Conservation (phyloP, 306 rosid genomes). For the Castanospermum australe region DNA sequence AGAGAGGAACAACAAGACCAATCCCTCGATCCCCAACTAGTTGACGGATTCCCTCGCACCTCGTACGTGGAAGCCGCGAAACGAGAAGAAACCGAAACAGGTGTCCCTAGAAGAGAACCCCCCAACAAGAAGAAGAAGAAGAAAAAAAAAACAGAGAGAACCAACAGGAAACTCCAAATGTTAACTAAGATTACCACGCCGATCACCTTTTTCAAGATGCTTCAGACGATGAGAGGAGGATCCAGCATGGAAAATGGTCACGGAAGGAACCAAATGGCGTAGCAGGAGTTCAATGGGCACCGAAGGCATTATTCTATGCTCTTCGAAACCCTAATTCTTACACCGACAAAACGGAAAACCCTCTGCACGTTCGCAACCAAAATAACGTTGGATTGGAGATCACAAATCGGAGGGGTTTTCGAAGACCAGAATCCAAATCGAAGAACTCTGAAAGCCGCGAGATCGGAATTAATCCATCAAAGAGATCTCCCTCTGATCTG, state of each 20-base stretch:
- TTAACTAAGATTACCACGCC: conserved; percentile 93
- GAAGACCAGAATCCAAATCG: neutral
- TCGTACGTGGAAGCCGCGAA: conserved; percentile 10
- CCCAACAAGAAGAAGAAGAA: neutral
- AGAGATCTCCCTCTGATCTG: neutral
- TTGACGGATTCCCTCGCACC: neutral
- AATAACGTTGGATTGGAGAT: neutral
- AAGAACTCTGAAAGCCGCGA: neutral
- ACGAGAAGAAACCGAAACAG: neutral
- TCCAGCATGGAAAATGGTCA: conserved; percentile 55
- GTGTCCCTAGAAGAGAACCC: neutral
- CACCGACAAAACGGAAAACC: conserved; percentile 18
- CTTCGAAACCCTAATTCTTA: conserved; percentile 61
- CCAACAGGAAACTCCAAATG: conserved; percentile 14
- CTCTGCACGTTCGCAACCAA: neutral
- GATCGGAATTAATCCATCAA: neutral
- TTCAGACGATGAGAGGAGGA: conserved; percentile 78
- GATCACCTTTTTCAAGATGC: conserved; percentile 68
- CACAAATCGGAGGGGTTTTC: neutral
- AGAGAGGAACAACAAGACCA: neutral
- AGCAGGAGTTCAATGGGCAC: conserved; percentile 44
- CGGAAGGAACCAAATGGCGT: conserved; percentile 41
- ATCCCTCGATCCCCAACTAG: conserved; percentile 5
- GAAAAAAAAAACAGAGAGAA: neutral
- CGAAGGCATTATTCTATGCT: conserved; percentile 92